phyloP scores from a whole-genome alignment of 2,329 filamentous ascomycete species.

The Arthroderma sp. region DNA sequence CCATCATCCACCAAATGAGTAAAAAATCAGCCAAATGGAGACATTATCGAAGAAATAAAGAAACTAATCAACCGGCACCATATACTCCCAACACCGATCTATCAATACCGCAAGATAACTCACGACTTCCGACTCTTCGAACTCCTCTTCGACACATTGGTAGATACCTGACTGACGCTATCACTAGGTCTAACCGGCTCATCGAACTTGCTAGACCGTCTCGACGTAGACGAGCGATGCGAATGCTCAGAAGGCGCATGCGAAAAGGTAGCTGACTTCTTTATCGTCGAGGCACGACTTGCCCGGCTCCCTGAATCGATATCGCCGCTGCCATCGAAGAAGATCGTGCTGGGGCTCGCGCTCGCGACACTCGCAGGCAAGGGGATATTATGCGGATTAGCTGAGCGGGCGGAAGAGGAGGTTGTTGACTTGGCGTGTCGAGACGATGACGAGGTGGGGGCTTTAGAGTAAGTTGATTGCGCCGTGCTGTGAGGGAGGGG shows the following conservation, averaged over 20 bases:
- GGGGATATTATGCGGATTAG: conserved; percentile 17
- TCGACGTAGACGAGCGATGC: conserved; percentile 3
- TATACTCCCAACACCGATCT: too few relatives aligned
- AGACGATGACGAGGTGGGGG: conserved; percentile 1
- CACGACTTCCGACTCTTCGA: conserved; percentile 4
- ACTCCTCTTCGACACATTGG: conserved; percentile 11
- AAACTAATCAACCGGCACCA: not conserved
- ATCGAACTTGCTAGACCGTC: conserved; percentile 22
- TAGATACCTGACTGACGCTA: conserved; percentile 27
- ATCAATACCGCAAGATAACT: not conserved
- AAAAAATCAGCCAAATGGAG: not conserved
- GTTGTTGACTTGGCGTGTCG: conserved; percentile 11
- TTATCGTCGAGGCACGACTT: not conserved
- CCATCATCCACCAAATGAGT: not conserved
- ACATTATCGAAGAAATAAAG: not conserved
- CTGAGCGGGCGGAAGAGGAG: conserved; percentile 1
- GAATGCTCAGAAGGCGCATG: conserved; percentile 3
- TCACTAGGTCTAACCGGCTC: conserved; percentile 26
- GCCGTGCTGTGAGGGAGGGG: conserved; percentile 22
- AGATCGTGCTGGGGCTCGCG: conserved; percentile 17
- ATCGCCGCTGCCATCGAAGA: conserved; percentile 15
- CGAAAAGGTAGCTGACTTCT: too few relatives aligned
- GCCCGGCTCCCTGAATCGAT: conserved; percentile 21
- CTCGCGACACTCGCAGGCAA: conserved; percentile 20
- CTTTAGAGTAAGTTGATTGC: conserved; percentile 12